A percentile compares a stretch with the other conserved stretches of the same genome.
These are phyloP conservation scores for Imleria badia DNA, from an alignment of 768 basidiomycete species.

Conservation along the genomic window DNA sequence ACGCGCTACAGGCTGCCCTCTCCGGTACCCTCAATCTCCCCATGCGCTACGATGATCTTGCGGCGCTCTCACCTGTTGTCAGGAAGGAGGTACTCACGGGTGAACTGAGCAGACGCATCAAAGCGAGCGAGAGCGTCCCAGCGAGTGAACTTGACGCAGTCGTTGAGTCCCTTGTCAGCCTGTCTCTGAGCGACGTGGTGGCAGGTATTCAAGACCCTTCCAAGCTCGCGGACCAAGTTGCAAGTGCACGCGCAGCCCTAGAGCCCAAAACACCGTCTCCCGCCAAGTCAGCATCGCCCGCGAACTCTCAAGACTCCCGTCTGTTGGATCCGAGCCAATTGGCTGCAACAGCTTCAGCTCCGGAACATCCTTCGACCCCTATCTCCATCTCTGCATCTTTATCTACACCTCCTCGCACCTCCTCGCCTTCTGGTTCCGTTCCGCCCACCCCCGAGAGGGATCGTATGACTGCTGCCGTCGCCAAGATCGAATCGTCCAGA, in stretches of 20 bases:
- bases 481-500: slow-evolving; percentile 58
- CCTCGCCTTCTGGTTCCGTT: slow-evolving; percentile 66
- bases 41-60: slow-evolving; percentile 85
- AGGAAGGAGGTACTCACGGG: slow-evolving; percentile 84
- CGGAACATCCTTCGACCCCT: slow-evolving; percentile 86
- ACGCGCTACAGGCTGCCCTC: slow-evolving; percentile 63
- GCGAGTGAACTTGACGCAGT: slow-evolving; percentile 57
- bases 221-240: slow-evolving; percentile 66
- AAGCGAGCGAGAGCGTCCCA: slow-evolving; percentile 51
- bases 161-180: slow-evolving; percentile 67
- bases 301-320: slow-evolving; percentile 68
- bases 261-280: slow-evolving; percentile 41
- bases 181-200: slow-evolving; percentile 76
- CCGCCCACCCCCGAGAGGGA: slow-evolving; percentile 72
- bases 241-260: slow-evolving; percentile 36
- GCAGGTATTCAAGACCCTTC: slow-evolving; percentile 69
- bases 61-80: slow-evolving; percentile 81
- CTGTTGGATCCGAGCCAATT: slow-evolving; percentile 61
- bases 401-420: slow-evolving; percentile 82
- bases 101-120: slow-evolving; percentile 76
- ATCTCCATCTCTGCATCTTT: slow-evolving; percentile 73
- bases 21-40: slow-evolving; percentile 77
- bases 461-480: slow-evolving; percentile 66
- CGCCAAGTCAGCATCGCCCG: slow-evolving; percentile 52
- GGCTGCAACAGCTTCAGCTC: slow-evolving; percentile 81